Conservation (phyloP, 129 eudicot genomes). For the Flaveria trinervia region DNA sequence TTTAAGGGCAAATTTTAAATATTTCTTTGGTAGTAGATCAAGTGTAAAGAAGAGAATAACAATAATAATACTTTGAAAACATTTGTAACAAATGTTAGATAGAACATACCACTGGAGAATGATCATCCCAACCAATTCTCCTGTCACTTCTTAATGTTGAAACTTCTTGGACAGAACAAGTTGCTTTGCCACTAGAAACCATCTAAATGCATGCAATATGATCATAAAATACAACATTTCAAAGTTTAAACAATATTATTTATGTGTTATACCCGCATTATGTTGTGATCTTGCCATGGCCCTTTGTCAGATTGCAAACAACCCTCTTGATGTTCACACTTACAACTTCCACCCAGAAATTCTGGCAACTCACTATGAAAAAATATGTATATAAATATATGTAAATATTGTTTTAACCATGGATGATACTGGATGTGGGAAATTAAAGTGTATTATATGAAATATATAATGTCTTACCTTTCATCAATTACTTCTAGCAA, state of each 20-base stretch:
- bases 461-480: slow-evolving; percentile 37
- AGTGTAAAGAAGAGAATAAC: neutral
- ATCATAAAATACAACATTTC: too few relatives aligned
- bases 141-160: slow-evolving; percentile 34
- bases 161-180: slow-evolving; percentile 38
- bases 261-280: slow-evolving; percentile 39
- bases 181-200: slow-evolving; percentile 50
- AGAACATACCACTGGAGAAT: slow-evolving; percentile 32
- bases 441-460: neutral
- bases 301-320: slow-evolving; percentile 74
- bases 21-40: neutral
- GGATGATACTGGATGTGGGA: neutral
- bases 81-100: neutral
- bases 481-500: slow-evolving; percentile 75
- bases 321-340: slow-evolving; percentile 63
- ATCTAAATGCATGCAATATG: slow-evolving; percentile 40
- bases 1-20: neutral
- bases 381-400: neutral
- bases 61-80: neutral
- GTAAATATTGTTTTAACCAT: slow-evolving; percentile 2
- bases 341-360: slow-evolving; percentile 68
- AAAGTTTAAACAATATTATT: too few relatives aligned
- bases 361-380: slow-evolving; percentile 64
- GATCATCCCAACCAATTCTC: slow-evolving; percentile 26
- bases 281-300: slow-evolving; percentile 65